Conservation (phyloP, 2,329 filamentous ascomycete genomes). For the Metarhizium humberi region DNA sequence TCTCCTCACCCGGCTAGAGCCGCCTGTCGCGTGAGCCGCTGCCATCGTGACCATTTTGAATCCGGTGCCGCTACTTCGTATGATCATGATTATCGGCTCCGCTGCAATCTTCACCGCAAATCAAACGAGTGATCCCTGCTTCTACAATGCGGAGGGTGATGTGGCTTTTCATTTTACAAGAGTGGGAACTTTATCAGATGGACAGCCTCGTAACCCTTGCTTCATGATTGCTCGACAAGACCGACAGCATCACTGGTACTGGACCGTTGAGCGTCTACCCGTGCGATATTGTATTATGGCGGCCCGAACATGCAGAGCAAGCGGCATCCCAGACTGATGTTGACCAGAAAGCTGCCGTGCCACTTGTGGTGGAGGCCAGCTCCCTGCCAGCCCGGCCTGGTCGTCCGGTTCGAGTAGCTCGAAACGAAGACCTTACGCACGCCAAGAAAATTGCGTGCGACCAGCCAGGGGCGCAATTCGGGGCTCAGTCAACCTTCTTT, state of each 20-base stretch:
- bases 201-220: background rate
- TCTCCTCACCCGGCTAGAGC: too few species aligned
- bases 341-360: background rate
- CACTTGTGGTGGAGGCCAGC: background rate
- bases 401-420: background rate
- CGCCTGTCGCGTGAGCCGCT: too few species aligned
- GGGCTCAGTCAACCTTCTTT: background rate
- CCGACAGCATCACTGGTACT: background rate
- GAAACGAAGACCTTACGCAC: background rate
- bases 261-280: background rate
- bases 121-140: background rate
- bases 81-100: too few species aligned
- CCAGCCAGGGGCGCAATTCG: conserved; percentile 1
- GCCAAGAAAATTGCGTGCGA: conserved; percentile 1
- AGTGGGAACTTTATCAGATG: background rate
- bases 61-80: too few species aligned
- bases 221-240: background rate
- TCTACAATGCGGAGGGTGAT: background rate
- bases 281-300: background rate
- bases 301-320: background rate
- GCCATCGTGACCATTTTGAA: too few species aligned
- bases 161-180: background rate
- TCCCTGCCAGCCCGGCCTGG: background rate
- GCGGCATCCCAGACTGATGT: background rate
- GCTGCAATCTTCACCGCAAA: too few species aligned